Percentiles rank a stretch among this genome's conserved stretches.
Evolutionary conservation across 352 stramenopile species (phyloP).

Genomic region (Blastocystis sp.): DNA sequence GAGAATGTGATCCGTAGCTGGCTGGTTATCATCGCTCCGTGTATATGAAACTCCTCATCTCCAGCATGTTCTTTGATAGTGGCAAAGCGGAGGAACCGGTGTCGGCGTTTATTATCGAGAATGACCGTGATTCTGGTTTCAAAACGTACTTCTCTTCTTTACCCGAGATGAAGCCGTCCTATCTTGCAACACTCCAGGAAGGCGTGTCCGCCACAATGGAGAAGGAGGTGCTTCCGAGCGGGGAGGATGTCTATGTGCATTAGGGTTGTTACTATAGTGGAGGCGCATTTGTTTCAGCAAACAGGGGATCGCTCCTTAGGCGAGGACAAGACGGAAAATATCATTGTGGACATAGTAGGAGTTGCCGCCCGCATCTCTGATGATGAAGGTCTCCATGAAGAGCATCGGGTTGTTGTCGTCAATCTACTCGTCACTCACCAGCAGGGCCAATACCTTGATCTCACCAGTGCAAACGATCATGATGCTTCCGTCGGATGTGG

Average conservation of each 20-base stretch:
- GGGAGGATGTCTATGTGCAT: too few species aligned
- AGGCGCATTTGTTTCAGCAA: conserved; percentile 12
- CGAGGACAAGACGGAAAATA: conserved; percentile 68
- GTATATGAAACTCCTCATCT: conserved; percentile 48
- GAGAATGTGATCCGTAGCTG: conserved; percentile 2
- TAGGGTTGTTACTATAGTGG: conserved; percentile 8
- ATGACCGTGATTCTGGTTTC: background rate
- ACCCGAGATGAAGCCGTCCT: conserved; percentile 25
- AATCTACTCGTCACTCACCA: conserved; percentile 19
- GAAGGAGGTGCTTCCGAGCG: too few species aligned
- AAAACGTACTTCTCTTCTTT: background rate
- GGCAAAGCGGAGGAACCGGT: conserved; percentile 8
- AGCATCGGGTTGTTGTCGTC: conserved; percentile 57
- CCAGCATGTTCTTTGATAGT: conserved; percentile 1
- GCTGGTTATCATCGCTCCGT: conserved; percentile 17
- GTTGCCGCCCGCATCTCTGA: conserved; percentile 25
- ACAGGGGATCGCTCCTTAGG: background rate
- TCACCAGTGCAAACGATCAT: conserved; percentile 47
- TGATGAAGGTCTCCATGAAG: conserved; percentile 65
- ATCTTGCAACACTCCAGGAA: background rate
- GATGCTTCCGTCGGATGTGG: conserved; percentile 33
- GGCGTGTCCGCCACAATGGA: too few species aligned
- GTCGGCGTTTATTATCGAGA: conserved; percentile 7
- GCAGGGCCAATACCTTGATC: background rate
- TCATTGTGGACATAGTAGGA: conserved; percentile 67